A percentile compares a stretch with the other conserved stretches of the same genome.
phyloP scores from a whole-genome alignment of 805 yeast genomes.

The Kuraishia floccosa region DNA sequence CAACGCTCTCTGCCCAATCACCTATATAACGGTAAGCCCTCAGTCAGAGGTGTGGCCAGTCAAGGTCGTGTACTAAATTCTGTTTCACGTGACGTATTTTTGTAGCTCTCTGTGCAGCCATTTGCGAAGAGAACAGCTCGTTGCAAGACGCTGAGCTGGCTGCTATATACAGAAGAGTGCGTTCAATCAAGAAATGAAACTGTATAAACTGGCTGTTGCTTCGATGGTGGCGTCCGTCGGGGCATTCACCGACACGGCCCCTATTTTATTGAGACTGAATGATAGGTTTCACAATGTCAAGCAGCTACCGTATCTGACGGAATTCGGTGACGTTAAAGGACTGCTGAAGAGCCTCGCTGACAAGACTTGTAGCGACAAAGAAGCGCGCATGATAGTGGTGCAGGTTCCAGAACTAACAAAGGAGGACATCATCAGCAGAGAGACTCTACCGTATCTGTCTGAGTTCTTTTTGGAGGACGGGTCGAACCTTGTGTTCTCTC shows the following conservation, averaged over 20 bases:
- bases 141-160: no score
- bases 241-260: constrained; percentile 20
- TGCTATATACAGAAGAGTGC: no score
- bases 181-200: neutral
- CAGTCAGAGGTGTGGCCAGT: no score
- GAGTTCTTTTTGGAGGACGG: neutral
- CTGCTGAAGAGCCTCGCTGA: constrained; percentile 6
- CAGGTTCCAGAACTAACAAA: constrained; percentile 7
- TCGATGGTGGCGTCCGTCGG: constrained; percentile 3
- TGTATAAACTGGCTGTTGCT: neutral
- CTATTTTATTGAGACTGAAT: constrained; percentile 11
- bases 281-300: constrained; percentile 2
- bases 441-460: constrained; percentile 3
- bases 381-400: constrained; percentile 4
- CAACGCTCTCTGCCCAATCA: no score
- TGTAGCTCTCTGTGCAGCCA: no score
- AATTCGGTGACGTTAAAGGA: constrained; percentile 2
- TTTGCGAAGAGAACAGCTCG: no score
- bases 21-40: no score
- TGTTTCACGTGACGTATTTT: no score
- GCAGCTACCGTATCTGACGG: constrained; percentile 9
- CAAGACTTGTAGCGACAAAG: constrained; percentile 7
- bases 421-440: constrained; percentile 4
- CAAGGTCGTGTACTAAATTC: no score
- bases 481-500: neutral